A percentile compares a stretch with the other conserved stretches of the same genome.
Conservation (phyloP, 768 basidiomycete genomes). For the Boletus subparvulus region DNA sequence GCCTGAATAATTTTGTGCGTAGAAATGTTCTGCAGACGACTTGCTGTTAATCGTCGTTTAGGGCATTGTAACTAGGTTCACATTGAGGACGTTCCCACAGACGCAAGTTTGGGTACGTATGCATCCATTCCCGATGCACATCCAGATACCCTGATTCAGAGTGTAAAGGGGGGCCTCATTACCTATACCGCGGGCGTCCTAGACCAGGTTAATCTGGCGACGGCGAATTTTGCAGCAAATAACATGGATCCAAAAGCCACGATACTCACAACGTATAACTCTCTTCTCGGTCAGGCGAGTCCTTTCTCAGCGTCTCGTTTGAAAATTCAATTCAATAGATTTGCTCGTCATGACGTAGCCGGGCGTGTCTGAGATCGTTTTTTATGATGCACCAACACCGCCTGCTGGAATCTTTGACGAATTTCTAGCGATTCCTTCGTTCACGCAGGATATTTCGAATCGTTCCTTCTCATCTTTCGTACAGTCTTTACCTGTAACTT, state of each 20-base stretch:
- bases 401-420: constrained; percentile 23
- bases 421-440: constrained; percentile 22
- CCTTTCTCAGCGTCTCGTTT: too few relatives aligned
- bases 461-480: constrained; percentile 20
- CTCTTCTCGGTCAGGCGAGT: neutral
- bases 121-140: constrained; percentile 4
- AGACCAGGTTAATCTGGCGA: constrained; percentile 17
- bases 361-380: constrained; percentile 37
- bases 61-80: constrained; percentile 63
- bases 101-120: constrained; percentile 54
- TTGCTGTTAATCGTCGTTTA: constrained; percentile 8
- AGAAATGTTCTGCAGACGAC: neutral
- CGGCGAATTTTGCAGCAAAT: constrained; percentile 20
- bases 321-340: neutral
- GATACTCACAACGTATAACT: constrained; percentile 47
- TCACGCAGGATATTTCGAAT: constrained; percentile 4
- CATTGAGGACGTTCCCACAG: constrained; percentile 53
- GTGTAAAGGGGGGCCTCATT: constrained; percentile 51
- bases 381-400: constrained; percentile 49
- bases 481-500: neutral
- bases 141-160: neutral
- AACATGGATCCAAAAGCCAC: constrained; percentile 23
- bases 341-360: neutral
- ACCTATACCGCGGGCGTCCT: constrained; percentile 16
- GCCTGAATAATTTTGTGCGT: constrained; percentile 57